Evolutionary conservation across 495 filamentous ascomycete genomes (phyloP), one percentile per base, ranked within the genome.

Genomic region (Haplographium delicatum): DNA sequence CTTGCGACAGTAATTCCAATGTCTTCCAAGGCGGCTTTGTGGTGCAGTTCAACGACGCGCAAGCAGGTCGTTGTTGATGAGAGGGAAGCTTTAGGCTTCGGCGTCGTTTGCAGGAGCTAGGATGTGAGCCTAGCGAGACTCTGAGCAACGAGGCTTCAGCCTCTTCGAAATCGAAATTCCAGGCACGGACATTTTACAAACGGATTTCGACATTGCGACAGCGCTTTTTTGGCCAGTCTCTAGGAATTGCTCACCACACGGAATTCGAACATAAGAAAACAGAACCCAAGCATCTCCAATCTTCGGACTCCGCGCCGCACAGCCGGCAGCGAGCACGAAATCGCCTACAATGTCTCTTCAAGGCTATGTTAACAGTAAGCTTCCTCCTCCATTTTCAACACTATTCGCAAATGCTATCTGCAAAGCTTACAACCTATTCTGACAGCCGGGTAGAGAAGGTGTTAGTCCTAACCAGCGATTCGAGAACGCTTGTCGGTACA

Each of bases 401-500:
- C 22, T 19, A 5, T 15, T 16, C 19, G 9, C 38, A 42, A n/a
- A 22, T 23, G 15, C 18, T 7, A 10, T 24, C 39, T 39, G 41
- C 55, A 59, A 58, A 53, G 60, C 60, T 63, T 60, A 60, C 57
- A 60, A 42, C 58, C 50, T 20, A 59, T 65, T 62, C 68, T 68
- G 52, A 64, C 56, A 60, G 55, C 49, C 16, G 15, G 43, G 35
- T 63, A 97, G 93, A 96, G 65, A 91, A 86, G 64, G 88, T 98
- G 44, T 76, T 89, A 42, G 83, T 98, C 59, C 73, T 98, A 58
- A 98, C 93, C 37, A 84, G 86, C 53, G 94, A 97, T 68, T 93
- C 91, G 44, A 87, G 93, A 57, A 94, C 83, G 13, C 74, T 97
- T 31, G 80, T 86, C 46, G 93, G 93, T 24, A 86, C 71, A 1